These are phyloP conservation scores for Jaapia argillacea DNA, from an alignment of 768 basidiomycete species.

Conservation along the genomic window DNA sequence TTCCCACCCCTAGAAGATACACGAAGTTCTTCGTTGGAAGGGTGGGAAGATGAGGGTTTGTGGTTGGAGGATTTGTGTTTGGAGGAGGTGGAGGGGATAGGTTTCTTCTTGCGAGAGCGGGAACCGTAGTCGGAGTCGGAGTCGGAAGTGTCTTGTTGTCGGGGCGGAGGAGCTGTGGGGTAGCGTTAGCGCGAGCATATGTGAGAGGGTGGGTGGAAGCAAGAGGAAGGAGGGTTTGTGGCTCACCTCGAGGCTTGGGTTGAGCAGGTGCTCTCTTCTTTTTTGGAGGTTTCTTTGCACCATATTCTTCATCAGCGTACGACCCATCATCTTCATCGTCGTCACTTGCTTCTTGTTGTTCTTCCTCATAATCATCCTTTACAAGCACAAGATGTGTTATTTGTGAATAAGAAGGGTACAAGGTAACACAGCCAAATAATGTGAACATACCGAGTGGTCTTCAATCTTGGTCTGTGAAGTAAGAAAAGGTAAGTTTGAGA, in stretches of 20 bases:
- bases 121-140: constrained; percentile 85
- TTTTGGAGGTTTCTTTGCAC: constrained; percentile 43
- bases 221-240: constrained; percentile 5
- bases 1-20: constrained; percentile 68
- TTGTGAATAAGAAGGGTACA: not conserved
- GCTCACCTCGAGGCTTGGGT: constrained; percentile 52
- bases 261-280: constrained; percentile 55
- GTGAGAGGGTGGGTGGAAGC: constrained; percentile 8
- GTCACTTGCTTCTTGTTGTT: constrained; percentile 7
- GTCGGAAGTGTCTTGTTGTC: constrained; percentile 51
- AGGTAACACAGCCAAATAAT: too few species aligned
- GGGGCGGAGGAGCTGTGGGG: too few species aligned
- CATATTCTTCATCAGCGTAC: constrained; percentile 71
- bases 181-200: constrained; percentile 12
- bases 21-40: constrained; percentile 61
- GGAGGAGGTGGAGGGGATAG: constrained; percentile 38
- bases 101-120: constrained; percentile 74
- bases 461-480: not conserved
- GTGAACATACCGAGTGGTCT: not conserved
- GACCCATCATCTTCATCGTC: constrained; percentile 57
- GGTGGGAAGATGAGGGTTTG: constrained; percentile 52
- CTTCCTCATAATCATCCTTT: constrained; percentile 37
- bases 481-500: not conserved
- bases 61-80: constrained; percentile 81
- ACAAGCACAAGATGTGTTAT: not conserved